Percentiles rank a stretch among this genome's conserved stretches.
These are phyloP conservation scores for Hyphodiscus sp. DNA, from an alignment of 2,329 filamentous ascomycete species.

Conservation along the genomic window DNA sequence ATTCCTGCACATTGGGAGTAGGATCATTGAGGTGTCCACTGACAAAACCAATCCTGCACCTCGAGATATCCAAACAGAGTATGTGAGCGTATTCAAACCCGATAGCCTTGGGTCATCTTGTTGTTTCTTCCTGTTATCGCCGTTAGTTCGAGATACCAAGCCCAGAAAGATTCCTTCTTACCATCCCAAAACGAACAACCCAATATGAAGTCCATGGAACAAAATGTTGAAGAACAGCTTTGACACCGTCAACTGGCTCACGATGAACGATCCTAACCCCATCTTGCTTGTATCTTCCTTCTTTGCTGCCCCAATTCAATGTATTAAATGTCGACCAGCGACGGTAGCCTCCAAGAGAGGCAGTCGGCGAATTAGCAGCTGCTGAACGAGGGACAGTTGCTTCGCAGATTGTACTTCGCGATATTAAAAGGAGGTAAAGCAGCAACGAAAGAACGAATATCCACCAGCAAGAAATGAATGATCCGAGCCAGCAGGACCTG, in stretches of 20 bases:
- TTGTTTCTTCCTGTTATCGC: constrained; percentile 67
- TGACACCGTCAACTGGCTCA: constrained; percentile 59
- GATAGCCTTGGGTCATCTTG: constrained; percentile 59
- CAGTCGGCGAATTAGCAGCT: constrained; percentile 25
- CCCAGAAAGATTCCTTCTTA: constrained; percentile 39
- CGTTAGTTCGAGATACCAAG: constrained; percentile 13
- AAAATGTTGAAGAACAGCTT: constrained; percentile 76
- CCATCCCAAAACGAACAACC: constrained; percentile 81
- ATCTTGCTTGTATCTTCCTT: constrained; percentile 19
- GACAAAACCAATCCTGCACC: constrained; percentile 83
- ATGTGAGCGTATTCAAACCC: constrained; percentile 72
- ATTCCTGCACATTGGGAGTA: constrained; percentile 92
- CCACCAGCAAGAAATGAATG: constrained; percentile 37
- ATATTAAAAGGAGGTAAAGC: constrained; percentile 4
- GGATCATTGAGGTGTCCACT: constrained; percentile 78
- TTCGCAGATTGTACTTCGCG: not conserved
- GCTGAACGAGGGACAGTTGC: constrained; percentile 23
- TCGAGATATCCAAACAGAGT: constrained; percentile 93
- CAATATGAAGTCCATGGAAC: constrained; percentile 75
- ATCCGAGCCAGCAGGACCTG: constrained; percentile 55
- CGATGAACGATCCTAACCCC: constrained; percentile 31
- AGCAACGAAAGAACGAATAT: constrained; percentile 29
- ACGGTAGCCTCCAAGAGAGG: constrained; percentile 31
- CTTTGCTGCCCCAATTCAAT: constrained; percentile 16
- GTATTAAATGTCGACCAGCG: constrained; percentile 50